Evolutionary conservation across 2,329 filamentous ascomycete species (phyloP), one percentile per base, ranked within the genome.

Genomic region (Aspergillus phoenicis): DNA sequence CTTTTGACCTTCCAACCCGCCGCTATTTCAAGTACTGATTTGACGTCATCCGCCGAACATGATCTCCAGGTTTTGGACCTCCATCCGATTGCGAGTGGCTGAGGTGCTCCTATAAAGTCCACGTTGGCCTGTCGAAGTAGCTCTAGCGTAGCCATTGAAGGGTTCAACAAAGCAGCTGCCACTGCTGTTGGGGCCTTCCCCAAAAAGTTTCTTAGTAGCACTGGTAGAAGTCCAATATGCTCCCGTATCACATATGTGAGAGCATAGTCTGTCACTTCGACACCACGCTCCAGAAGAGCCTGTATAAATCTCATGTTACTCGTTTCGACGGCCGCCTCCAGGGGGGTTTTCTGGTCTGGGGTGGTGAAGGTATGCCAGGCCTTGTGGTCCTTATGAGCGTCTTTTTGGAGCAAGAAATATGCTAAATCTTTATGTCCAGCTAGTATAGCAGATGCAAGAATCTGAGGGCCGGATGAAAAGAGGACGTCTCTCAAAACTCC

Each of bases 381-480:
- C 4, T 26, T 28, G 8, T 5, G 30, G 4, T 38, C 22, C 17
- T 52, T 8, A 47, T 48, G 13, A 10, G 45, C 24, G 38, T 8
- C 17, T 2, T 54, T 10, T 8, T 54, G 17, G 20, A 54, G 49
- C 7, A 59, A 26, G 5, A 15, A 47, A 6, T 17, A 20, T 15
- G 24, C 49, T 15, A 62, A 20, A 36, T 17, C 33, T 22, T 58
- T 3, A 22, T 62, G 33, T 26, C 38, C 4, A 3, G 17, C 38
- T n/a, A 5, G 20, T 36, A 62, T 57, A 43, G 62, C 59, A 8
- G 59, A 24, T 38, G 22, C 11, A 30, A 64, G 57, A 15, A 64
- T n/a, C 20, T 8, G 13, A 10, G 28, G 39, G 22, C 60, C 62
- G 41, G n/a, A n/a, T n/a, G n/a, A n/a, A n/a, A n/a, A n/a, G 15